These are phyloP conservation scores for Chloropicon primus DNA, from an alignment of 139 green algal species.

Conservation along the genomic window DNA sequence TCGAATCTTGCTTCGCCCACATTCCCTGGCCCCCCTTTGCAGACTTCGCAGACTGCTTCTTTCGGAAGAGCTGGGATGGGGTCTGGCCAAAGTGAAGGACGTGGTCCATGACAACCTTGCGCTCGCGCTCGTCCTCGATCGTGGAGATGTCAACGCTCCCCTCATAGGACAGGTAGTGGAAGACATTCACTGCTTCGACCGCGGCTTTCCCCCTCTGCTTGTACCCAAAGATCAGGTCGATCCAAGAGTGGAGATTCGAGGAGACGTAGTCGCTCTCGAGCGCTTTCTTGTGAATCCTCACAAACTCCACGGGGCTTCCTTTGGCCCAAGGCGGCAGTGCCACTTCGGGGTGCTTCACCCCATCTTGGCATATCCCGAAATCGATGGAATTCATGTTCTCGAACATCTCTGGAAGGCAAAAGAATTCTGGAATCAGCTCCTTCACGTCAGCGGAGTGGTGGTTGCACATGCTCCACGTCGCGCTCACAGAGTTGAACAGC, in stretches of 20 bases:
- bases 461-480: slow-evolving; percentile 12
- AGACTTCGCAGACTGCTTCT: slow-evolving; percentile 3
- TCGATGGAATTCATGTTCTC: slow-evolving; percentile 22
- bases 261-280: slow-evolving; percentile 45
- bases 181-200: slow-evolving; percentile 28
- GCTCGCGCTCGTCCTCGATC: slow-evolving; percentile 17
- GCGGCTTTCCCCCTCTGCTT: slow-evolving; percentile 30
- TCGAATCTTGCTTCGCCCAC: not conserved
- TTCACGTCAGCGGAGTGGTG: slow-evolving; percentile 29
- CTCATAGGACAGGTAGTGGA: slow-evolving; percentile 44
- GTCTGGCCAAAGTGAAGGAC: slow-evolving; percentile 30
- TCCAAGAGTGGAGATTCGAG: slow-evolving; percentile 41
- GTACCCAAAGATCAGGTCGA: slow-evolving; percentile 49
- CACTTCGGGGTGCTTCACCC: slow-evolving; percentile 12
- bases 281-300: slow-evolving; percentile 40
- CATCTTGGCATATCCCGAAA: slow-evolving; percentile 16
- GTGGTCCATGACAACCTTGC: slow-evolving; percentile 14
- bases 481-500: slow-evolving; percentile 25
- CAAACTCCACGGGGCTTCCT: slow-evolving; percentile 29
- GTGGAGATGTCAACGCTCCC: slow-evolving; percentile 26
- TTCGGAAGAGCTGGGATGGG: slow-evolving; percentile 25
- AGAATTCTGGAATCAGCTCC: slow-evolving; percentile 42
- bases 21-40: not conserved
- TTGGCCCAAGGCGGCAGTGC: slow-evolving; percentile 31
- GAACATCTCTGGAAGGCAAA: slow-evolving; percentile 31